Evolutionary conservation across 2,329 filamentous ascomycete species (phyloP).

Genomic region (Hypoxylon sp.): DNA sequence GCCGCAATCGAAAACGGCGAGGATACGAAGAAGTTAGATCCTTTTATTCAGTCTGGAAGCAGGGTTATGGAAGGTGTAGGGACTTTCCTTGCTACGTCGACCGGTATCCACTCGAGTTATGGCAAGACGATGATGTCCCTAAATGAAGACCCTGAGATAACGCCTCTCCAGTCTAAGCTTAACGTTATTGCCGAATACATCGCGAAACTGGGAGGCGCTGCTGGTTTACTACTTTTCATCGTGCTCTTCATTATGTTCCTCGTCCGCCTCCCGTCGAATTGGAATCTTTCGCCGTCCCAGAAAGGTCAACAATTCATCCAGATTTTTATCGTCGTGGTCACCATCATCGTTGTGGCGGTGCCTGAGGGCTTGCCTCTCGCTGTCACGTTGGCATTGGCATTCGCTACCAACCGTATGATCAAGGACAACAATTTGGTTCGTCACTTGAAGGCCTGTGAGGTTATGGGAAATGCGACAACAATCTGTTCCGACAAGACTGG

Average conservation of each 20-base stretch:
- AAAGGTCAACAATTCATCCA: constrained; percentile 86
- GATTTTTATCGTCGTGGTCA: constrained; percentile 84
- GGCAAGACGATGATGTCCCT: constrained; percentile 82
- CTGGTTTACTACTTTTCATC: constrained; percentile 84
- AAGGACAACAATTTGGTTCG: constrained; percentile 84
- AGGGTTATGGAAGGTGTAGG: constrained; percentile 84
- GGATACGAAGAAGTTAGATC: constrained; percentile 80
- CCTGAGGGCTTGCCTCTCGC: constrained; percentile 83
- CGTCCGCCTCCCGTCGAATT: constrained; percentile 70
- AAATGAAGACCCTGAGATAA: constrained; percentile 81
- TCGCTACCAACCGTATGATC: constrained; percentile 83
- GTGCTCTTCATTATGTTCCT: constrained; percentile 90
- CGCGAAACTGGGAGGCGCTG: constrained; percentile 81
- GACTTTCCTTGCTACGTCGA: constrained; percentile 80
- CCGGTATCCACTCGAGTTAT: constrained; percentile 80
- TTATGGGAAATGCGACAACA: constrained; percentile 83
- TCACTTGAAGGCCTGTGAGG: constrained; percentile 83
- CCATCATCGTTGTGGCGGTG: constrained; percentile 84
- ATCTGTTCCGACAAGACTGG: constrained; percentile 80
- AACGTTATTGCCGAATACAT: constrained; percentile 83
- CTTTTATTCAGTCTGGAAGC: constrained; percentile 87
- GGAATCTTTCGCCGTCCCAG: constrained; percentile 69
- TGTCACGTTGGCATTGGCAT: constrained; percentile 82
- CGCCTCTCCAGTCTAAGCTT: constrained; percentile 82
- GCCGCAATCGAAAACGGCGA: constrained; percentile 77